Evolutionary conservation across 768 basidiomycete species (phyloP), one percentile per base, ranked within the genome.

Genomic region (Xerocomellus chrysenteron): DNA sequence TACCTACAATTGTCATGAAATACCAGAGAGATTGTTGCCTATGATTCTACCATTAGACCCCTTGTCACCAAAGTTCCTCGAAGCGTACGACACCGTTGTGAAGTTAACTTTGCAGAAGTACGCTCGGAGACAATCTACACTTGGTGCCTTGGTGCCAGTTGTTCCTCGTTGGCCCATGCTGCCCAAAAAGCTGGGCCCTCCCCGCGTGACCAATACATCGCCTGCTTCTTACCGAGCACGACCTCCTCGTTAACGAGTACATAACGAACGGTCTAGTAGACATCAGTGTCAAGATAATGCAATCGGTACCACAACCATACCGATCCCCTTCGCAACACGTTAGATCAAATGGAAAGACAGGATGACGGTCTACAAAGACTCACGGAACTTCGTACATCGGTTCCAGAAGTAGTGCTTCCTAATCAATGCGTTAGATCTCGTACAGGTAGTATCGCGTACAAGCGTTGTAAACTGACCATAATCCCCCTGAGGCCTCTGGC

Each of bases 371-470:
- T 46, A 54, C 16, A 19, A 33, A 37, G 14, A 84, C 88, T 83
- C 72, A 90, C 87, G 92, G 92, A 45, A 87, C 87, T 76, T 93
- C 90, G 67, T 92, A 96, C 94, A 97, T 97, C 0, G 92, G 80
- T 47, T 98, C 93, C 47, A 95, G 76, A 48, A 98, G 74, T 3
- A 95, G 69, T 21, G 79, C 70, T 74, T 97, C 95, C 90, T 92
- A 42, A 36, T 28, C 13, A 12, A 43, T 40, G 21, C 24, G 30
- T 56, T 42, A 56, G 55, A 41, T 16, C 50, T 50, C 3, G 28
- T 42, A 21, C 30, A 32, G 21, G 21, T 21, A 42, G 47, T 39
- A 55, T 32, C 40, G 41, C 24, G 49, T 33, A 24, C 16, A 28
- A 32, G 35, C 40, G 14, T 13, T 35, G 41, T 46, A 47, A 52